These are phyloP conservation scores for Scheffersomyces insectosa DNA, from an alignment of 1,139 yeast species.

Conservation along the genomic window DNA sequence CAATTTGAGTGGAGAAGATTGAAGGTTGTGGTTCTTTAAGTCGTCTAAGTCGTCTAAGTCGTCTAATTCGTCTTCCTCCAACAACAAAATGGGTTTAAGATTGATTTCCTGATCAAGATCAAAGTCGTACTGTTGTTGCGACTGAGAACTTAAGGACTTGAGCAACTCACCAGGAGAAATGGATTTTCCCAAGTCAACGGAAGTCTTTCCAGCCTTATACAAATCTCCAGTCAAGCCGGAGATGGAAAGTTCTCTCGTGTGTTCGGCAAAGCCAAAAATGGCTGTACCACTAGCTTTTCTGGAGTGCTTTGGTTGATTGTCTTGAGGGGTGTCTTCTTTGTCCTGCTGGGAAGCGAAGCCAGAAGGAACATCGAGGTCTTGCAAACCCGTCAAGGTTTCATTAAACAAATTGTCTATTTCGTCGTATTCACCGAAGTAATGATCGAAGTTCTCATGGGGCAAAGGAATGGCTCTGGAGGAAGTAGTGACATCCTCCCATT, in stretches of 20 bases:
- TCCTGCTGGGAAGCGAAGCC: constrained; percentile 12
- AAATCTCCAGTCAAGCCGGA: constrained; percentile 36
- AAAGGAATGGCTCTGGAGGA: constrained; percentile 25
- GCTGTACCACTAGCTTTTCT: constrained; percentile 60
- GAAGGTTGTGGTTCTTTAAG: constrained; percentile 8
- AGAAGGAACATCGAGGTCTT: constrained; percentile 54
- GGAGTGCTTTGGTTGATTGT: constrained; percentile 25
- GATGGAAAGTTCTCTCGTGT: constrained; percentile 51
- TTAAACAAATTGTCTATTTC: constrained; percentile 45
- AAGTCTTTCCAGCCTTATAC: constrained; percentile 18
- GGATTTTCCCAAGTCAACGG: constrained; percentile 26
- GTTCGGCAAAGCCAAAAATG: constrained; percentile 60
- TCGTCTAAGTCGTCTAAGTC: constrained; percentile 18
- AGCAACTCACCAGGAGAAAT: constrained; percentile 40
- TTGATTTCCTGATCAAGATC: constrained; percentile 13
- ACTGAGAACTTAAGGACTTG: constrained; percentile 14
- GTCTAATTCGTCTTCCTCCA: constrained; percentile 33
- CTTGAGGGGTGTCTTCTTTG: background rate
- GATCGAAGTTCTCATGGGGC: constrained; percentile 45
- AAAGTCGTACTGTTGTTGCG: constrained; percentile 14
- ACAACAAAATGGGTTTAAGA: constrained; percentile 22
- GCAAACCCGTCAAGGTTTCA: constrained; percentile 45
- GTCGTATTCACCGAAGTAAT: constrained; percentile 34
- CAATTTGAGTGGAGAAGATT: constrained; percentile 9
- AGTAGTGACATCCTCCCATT: constrained; percentile 29